Conservation (phyloP, 2,329 filamentous ascomycete genomes). For the Metarhizium rileyi region DNA sequence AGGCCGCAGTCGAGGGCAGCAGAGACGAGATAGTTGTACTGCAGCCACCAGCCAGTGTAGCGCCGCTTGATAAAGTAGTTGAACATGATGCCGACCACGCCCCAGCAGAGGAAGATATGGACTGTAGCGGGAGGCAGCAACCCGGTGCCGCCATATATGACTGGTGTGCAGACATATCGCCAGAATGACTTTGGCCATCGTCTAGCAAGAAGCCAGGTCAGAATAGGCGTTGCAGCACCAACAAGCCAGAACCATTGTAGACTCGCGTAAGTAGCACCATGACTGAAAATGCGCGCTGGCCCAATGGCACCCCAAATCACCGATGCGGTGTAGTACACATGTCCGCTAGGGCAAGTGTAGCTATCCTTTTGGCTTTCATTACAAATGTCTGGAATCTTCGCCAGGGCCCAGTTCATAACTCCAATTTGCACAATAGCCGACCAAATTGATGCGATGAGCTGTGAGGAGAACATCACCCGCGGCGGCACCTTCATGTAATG, state of each 20-base stretch:
- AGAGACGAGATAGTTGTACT: conserved; percentile 68
- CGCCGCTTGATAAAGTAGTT: conserved; percentile 57
- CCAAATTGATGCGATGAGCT: conserved; percentile 50
- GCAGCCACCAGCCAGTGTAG: conserved; percentile 64
- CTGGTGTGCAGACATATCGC: conserved; percentile 57
- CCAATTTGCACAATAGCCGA: conserved; percentile 52
- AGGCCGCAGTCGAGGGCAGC: conserved; percentile 62
- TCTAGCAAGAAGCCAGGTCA: conserved; percentile 54
- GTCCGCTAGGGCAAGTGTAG: conserved; percentile 46
- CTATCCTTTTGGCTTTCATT: conserved; percentile 39
- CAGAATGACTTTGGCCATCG: conserved; percentile 50
- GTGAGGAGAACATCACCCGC: conserved; percentile 50
- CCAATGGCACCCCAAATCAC: conserved; percentile 68
- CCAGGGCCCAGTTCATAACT: conserved; percentile 58
- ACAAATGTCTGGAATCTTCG: conserved; percentile 54
- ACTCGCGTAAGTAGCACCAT: conserved; percentile 49
- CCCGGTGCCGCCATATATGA: conserved; percentile 57
- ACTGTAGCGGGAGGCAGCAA: conserved; percentile 60
- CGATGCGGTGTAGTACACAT: conserved; percentile 57
- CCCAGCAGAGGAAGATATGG: conserved; percentile 64
- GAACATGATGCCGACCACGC: conserved; percentile 55
- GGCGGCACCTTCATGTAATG: conserved; percentile 61
- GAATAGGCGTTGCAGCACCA: conserved; percentile 50
- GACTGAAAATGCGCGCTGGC: conserved; percentile 58
- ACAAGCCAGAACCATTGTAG: conserved; percentile 65